Conservation (phyloP, 1,139 yeast genomes). For the Saccharomyces hybrid region DNA sequence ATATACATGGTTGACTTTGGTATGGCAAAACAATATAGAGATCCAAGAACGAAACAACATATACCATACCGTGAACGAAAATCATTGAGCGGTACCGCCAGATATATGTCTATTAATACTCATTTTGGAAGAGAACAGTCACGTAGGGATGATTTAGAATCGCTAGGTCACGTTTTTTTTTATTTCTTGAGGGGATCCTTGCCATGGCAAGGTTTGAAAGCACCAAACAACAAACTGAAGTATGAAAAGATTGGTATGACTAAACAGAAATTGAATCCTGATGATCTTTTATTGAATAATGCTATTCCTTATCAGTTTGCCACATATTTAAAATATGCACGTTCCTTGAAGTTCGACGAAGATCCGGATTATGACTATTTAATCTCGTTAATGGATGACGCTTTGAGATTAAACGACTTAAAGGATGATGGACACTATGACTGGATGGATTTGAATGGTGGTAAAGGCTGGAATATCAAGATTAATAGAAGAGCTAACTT, state of each 20-base stretch:
- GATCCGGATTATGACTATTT: slow-evolving; percentile 91
- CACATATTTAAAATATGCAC: slow-evolving; percentile 74
- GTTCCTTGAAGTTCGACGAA: slow-evolving; percentile 81
- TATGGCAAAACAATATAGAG: slow-evolving; percentile 96
- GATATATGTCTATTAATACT: slow-evolving; percentile 96
- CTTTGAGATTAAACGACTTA: slow-evolving; percentile 63
- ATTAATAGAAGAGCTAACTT: slow-evolving; percentile 82
- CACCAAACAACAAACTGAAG: slow-evolving; percentile 94
- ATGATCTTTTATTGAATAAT: slow-evolving; percentile 53
- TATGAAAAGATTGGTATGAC: slow-evolving; percentile 96
- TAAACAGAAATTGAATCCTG: slow-evolving; percentile 77
- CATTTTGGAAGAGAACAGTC: slow-evolving; percentile 96
- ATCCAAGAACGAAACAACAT: slow-evolving; percentile 90
- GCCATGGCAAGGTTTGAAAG: slow-evolving; percentile 98
- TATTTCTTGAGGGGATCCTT: slow-evolving; percentile 88
- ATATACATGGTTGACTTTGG: slow-evolving; percentile 83
- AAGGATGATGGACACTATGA: slow-evolving; percentile 82
- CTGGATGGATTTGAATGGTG: slow-evolving; percentile 90
- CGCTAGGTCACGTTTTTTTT: slow-evolving; percentile 90
- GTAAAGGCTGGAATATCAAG: slow-evolving; percentile 83
- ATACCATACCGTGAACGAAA: slow-evolving; percentile 95
- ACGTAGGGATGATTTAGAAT: slow-evolving; percentile 92
- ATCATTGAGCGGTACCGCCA: slow-evolving; percentile 90
- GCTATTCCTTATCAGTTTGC: slow-evolving; percentile 79
- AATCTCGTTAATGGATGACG: slow-evolving; percentile 66